phyloP scores from a whole-genome alignment of 2,329 filamentous ascomycete species.

The Pseudofabraea citricarpa region DNA sequence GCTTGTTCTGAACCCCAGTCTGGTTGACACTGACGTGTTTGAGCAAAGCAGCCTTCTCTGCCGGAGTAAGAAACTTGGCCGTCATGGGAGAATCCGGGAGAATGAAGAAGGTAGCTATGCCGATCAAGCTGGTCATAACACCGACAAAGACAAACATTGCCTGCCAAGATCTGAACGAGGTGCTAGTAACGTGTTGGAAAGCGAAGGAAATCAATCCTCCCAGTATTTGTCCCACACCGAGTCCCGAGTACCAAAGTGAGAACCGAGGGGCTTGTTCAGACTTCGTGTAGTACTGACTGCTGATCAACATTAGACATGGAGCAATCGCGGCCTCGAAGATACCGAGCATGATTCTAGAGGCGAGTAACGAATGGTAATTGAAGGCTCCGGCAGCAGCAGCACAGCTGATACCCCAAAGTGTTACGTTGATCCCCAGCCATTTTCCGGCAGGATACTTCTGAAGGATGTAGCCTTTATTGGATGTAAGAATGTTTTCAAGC shows the following conservation, averaged over 20 bases:
- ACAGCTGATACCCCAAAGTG: conserved; percentile 53
- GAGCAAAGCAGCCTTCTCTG: conserved; percentile 39
- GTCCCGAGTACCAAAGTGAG: conserved; percentile 55
- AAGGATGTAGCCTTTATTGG: conserved; percentile 45
- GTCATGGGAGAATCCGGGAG: conserved; percentile 45
- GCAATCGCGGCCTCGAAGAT: conserved; percentile 57
- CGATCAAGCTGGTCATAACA: conserved; percentile 38
- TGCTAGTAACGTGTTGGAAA: conserved; percentile 44
- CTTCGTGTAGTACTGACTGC: conserved; percentile 53
- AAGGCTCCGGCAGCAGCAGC: conserved; percentile 48
- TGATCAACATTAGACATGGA: conserved; percentile 56
- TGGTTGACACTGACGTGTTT: conserved; percentile 50
- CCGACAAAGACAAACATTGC: conserved; percentile 48
- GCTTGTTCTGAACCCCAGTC: conserved; percentile 46
- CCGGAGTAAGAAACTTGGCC: conserved; percentile 32
- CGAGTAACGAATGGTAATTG: conserved; percentile 48
- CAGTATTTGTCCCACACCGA: conserved; percentile 48
- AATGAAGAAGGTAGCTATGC: conserved; percentile 34
- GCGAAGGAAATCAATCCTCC: conserved; percentile 44
- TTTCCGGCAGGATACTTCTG: conserved; percentile 57
- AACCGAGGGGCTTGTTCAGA: conserved; percentile 54
- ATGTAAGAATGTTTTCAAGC: not conserved
- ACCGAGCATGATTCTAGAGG: conserved; percentile 52
- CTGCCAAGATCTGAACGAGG: conserved; percentile 36
- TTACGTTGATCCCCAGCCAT: conserved; percentile 54